A percentile compares a stretch with the other conserved stretches of the same genome.
phyloP scores from a whole-genome alignment of 768 basidiomycete genomes.

The Omphalotus guepiniiformis region DNA sequence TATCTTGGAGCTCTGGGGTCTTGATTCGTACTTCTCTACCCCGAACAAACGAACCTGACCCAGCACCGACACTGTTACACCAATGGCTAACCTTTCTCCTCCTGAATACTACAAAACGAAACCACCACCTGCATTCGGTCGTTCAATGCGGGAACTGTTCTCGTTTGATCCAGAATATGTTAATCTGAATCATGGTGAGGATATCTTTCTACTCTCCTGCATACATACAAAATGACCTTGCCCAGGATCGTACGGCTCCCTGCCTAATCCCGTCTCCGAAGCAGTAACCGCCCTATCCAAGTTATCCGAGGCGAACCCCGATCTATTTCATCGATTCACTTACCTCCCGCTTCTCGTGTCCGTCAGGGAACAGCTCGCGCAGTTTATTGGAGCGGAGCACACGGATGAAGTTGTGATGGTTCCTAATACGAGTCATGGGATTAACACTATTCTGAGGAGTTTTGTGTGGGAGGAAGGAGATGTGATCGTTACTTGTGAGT shows the following conservation, averaged over 20 bases:
- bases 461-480: conserved; percentile 67
- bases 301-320: conserved; percentile 51
- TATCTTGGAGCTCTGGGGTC: too few relatives aligned
- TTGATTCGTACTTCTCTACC: too few relatives aligned
- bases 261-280: conserved; percentile 47
- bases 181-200: conserved; percentile 64
- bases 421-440: conserved; percentile 57
- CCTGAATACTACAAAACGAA: too few relatives aligned
- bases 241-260: conserved; percentile 56
- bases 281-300: conserved; percentile 38
- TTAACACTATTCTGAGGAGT: conserved; percentile 66
- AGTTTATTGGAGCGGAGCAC: conserved; percentile 43
- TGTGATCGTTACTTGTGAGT: conserved; percentile 58
- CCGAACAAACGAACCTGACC: too few relatives aligned
- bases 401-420: conserved; percentile 57
- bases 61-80: too few relatives aligned
- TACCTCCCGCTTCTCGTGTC: conserved; percentile 30
- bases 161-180: conserved; percentile 54
- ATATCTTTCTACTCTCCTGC: not conserved
- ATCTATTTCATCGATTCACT: conserved; percentile 45
- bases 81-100: too few relatives aligned
- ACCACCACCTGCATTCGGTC: conserved; percentile 47
- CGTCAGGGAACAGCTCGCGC: conserved; percentile 43
- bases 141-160: conserved; percentile 48
- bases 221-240: not conserved